phyloP scores from a whole-genome alignment of 768 basidiomycete species.

The Phaffia australis region DNA sequence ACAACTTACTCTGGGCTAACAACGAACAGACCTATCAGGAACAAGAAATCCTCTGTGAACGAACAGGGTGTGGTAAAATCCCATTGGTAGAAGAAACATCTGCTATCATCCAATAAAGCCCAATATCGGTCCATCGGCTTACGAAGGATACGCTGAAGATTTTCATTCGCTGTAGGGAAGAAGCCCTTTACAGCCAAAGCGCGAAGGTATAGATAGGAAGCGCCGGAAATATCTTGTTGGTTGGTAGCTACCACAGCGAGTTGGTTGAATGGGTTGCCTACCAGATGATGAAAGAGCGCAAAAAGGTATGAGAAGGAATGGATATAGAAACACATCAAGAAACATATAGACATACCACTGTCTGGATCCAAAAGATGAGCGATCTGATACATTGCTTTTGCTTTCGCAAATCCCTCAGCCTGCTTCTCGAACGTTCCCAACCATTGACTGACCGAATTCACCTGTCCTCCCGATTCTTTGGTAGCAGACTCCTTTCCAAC shows the following conservation, averaged over 20 bases:
- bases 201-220: constrained; percentile 77
- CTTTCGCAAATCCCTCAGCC: constrained; percentile 48
- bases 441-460: not conserved
- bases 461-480: constrained; percentile 20
- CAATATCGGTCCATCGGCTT: constrained; percentile 53
- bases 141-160: constrained; percentile 59
- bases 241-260: constrained; percentile 85
- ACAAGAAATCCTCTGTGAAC: constrained; percentile 64
- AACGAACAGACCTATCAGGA: constrained; percentile 58
- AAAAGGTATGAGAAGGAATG: not conserved
- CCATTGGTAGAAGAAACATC: not conserved
- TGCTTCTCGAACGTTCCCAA: constrained; percentile 9
- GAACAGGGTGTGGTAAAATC: too few relatives aligned
- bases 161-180: constrained; percentile 78
- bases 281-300: not conserved
- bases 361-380: constrained; percentile 70
- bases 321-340: not conserved
- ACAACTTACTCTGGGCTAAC: constrained; percentile 41
- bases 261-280: constrained; percentile 78
- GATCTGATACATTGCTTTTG: constrained; percentile 71
- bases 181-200: constrained; percentile 76
- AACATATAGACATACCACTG: constrained; percentile 49
- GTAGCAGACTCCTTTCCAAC: constrained; percentile 46
- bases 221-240: constrained; percentile 65
- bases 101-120: constrained; percentile 10